These are phyloP conservation scores for Leishmania amazonensis DNA, from an alignment of 208 protist genomes.

Conservation along the genomic window DNA sequence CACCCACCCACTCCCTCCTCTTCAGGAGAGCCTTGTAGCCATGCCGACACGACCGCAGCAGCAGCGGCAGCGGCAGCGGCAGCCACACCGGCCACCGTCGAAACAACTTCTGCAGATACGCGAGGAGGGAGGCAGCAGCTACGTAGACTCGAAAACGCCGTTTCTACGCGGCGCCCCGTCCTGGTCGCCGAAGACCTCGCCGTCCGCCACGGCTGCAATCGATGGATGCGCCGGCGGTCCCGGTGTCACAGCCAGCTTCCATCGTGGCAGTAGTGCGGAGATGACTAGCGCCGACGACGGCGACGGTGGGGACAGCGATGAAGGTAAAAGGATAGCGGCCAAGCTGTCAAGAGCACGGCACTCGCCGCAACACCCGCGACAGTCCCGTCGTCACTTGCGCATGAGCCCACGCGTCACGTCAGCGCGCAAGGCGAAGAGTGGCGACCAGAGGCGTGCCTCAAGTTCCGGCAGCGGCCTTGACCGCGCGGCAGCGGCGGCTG, in stretches of 20 bases:
- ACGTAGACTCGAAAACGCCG: background rate
- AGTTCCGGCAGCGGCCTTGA: background rate
- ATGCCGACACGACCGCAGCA: background rate
- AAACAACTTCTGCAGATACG: conserved; percentile 19
- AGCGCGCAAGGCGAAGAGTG: background rate
- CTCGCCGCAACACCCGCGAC: background rate
- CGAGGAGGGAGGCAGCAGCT: background rate
- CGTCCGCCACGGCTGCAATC: background rate
- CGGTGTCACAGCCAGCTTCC: background rate
- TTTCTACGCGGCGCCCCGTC: background rate
- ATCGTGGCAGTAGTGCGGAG: background rate
- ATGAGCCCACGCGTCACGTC: conserved; percentile 2
- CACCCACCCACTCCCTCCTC: background rate
- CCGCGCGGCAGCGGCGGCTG: background rate
- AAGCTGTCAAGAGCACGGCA: no score
- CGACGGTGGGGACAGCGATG: background rate
- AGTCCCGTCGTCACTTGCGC: background rate
- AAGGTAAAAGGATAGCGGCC: background rate
- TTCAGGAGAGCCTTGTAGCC: background rate
- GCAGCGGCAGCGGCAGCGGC: background rate
- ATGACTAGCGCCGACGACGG: background rate
- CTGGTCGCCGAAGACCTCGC: background rate
- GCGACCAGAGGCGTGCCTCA: background rate
- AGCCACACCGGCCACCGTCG: conserved; percentile 9
- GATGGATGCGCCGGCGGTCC: background rate